Percentiles rank a stretch among this genome's conserved stretches.
Conservation (phyloP, 2,329 filamentous ascomycete genomes). For the Aspergillus sergii region DNA sequence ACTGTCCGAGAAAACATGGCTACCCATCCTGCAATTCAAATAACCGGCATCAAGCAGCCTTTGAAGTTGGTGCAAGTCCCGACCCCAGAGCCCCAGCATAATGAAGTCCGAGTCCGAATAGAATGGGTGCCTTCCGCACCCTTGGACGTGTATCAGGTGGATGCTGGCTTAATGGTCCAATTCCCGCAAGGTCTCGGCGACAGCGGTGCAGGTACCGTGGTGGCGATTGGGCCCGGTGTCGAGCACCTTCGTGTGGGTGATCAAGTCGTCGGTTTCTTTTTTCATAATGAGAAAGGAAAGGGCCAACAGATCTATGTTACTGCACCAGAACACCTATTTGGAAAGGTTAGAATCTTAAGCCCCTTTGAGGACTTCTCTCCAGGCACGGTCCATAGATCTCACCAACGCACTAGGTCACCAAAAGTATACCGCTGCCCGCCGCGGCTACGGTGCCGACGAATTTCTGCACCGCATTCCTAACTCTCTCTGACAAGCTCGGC, state of each 20-base stretch:
- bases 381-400: background rate
- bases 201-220: background rate
- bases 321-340: background rate
- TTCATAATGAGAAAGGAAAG: background rate
- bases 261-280: background rate
- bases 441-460: background rate
- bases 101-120: background rate
- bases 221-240: background rate
- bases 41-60: background rate
- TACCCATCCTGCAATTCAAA: background rate
- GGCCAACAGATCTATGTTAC: background rate
- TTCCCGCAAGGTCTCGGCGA: background rate
- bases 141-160: background rate
- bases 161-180: background rate
- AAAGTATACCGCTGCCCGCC: background rate
- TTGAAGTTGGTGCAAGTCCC: background rate
- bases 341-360: background rate
- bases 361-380: too few relatives aligned
- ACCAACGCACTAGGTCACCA: background rate
- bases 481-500: background rate
- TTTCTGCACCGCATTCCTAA: background rate
- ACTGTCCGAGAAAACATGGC: background rate
- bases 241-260: background rate
- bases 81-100: background rate
- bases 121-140: background rate